These are phyloP conservation scores for Lepidium aucheri DNA, from an alignment of 345 rosid genomes.

Conservation along the genomic window DNA sequence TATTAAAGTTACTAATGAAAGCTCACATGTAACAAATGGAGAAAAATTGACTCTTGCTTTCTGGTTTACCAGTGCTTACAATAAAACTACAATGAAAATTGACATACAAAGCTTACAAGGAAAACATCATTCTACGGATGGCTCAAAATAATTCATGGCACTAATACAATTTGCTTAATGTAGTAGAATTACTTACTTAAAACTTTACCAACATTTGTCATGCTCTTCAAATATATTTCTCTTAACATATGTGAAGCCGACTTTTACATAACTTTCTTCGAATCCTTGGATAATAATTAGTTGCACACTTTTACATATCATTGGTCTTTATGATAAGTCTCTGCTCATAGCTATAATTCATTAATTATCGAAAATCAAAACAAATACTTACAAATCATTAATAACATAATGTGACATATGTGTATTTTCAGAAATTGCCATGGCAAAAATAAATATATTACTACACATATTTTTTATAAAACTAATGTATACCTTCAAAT, in stretches of 20 bases:
- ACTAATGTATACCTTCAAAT: too few species aligned
- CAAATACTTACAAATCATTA: too few species aligned
- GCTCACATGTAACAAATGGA: constrained; percentile 55
- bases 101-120: constrained; percentile 36
- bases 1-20: constrained; percentile 7
- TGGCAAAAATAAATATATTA: too few species aligned
- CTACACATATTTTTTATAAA: too few species aligned
- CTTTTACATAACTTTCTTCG: neutral
- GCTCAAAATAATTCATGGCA: neutral
- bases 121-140: constrained; percentile 16
- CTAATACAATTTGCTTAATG: constrained; percentile 32
- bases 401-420: too few species aligned
- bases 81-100: too few species aligned
- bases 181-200: constrained; percentile 32
- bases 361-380: neutral
- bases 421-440: too few species aligned
- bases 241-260: neutral
- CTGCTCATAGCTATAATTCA: neutral
- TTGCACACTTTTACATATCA: neutral
- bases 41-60: constrained; percentile 85
- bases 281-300: neutral
- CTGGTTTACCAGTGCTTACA: constrained; percentile 90
- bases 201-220: constrained; percentile 69
- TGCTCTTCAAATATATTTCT: constrained; percentile 58
- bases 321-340: neutral